A percentile compares a stretch with the other conserved stretches of the same genome.
Conservation (phyloP, 2,329 filamentous ascomycete genomes). For the Setomelanomma holmii region DNA sequence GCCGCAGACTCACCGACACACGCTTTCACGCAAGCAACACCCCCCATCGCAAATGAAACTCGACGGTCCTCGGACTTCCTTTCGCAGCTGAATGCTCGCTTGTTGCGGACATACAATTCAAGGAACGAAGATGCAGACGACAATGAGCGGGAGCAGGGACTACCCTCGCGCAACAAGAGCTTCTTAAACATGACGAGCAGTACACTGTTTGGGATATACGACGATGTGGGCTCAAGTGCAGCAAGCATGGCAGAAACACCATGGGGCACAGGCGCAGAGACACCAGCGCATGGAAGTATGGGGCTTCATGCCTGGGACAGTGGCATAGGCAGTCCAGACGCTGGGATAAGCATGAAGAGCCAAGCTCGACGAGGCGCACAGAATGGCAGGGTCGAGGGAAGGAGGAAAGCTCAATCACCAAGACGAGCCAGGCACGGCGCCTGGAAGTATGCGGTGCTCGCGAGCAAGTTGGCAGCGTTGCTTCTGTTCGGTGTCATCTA, state of each 20-base stretch:
- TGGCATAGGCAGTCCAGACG: conserved; percentile 33
- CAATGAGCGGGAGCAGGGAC: conserved; percentile 29
- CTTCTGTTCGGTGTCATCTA: conserved; percentile 84
- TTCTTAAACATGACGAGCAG: conserved; percentile 86
- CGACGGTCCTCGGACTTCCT: conserved; percentile 43
- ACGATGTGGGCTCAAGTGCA: conserved; percentile 36
- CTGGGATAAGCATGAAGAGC: conserved; percentile 32
- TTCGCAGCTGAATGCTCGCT: conserved; percentile 46
- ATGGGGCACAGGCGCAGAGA: conserved; percentile 79
- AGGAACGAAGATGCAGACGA: conserved; percentile 30
- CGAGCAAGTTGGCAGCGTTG: conserved; percentile 68
- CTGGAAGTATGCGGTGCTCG: conserved; percentile 60
- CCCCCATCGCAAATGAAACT: conserved; percentile 27
- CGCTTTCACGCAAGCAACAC: conserved; percentile 26
- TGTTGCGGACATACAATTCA: conserved; percentile 39
- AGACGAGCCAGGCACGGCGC: conserved; percentile 23
- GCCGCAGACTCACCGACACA: conserved; percentile 37
- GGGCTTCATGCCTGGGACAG: conserved; percentile 27
- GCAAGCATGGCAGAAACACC: conserved; percentile 70
- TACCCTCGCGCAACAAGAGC: conserved; percentile 71
- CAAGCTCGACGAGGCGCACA: conserved; percentile 17
- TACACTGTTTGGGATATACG: conserved; percentile 91
- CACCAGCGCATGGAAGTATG: conserved; percentile 56
- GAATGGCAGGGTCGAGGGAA: conserved; percentile 2
- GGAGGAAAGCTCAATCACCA: conserved; percentile 7